phyloP scores from a whole-genome alignment of 2,329 filamentous ascomycete genomes.

The Fonsecaea multimorphosa region DNA sequence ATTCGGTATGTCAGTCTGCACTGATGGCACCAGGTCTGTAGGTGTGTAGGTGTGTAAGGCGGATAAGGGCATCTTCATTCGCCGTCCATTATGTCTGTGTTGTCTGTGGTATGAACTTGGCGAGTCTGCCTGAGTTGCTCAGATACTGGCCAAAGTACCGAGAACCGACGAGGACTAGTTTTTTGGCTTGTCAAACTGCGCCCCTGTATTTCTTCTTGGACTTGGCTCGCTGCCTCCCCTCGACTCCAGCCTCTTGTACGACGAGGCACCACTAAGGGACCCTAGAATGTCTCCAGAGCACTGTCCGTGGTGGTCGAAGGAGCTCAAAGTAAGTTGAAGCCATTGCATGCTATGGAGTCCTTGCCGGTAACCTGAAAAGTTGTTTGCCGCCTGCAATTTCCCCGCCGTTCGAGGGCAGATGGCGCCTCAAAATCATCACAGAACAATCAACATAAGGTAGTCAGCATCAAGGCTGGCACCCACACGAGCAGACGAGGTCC shows the following conservation, averaged over 20 bases:
- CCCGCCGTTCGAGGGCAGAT: neutral
- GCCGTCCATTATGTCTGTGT: neutral
- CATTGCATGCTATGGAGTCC: neutral
- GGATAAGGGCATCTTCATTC: neutral
- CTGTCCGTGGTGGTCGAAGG: neutral
- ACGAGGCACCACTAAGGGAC: neutral
- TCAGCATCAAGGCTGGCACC: neutral
- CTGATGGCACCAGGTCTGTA: too few relatives aligned
- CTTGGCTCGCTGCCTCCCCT: neutral
- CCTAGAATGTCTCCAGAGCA: neutral
- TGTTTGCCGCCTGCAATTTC: neutral
- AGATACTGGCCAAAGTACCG: neutral
- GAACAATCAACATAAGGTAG: neutral
- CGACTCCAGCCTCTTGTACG: neutral
- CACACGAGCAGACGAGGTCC: neutral
- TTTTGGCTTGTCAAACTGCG: neutral
- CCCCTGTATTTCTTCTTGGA: neutral
- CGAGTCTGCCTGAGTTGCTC: too few relatives aligned
- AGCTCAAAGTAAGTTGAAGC: neutral
- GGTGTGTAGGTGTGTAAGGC: neutral
- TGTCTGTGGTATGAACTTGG: too few relatives aligned
- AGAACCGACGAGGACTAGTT: too few relatives aligned
- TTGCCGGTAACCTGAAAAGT: neutral
- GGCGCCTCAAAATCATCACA: neutral
- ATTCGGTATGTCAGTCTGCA: neutral